Conservation (phyloP, 2,329 filamentous ascomycete genomes). For the Phaeoacremonium minimum region DNA sequence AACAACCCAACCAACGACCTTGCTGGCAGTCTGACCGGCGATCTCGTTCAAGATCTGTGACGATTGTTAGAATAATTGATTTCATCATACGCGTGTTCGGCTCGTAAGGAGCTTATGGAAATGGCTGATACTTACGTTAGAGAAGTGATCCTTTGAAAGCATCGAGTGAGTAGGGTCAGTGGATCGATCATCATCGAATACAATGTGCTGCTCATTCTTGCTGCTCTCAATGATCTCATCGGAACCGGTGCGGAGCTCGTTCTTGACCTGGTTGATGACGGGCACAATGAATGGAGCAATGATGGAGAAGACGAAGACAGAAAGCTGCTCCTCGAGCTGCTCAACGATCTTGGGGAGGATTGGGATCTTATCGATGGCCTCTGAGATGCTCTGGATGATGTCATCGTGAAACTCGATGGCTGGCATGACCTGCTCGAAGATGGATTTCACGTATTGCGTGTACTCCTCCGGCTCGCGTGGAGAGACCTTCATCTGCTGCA, state of each 20-base stretch:
- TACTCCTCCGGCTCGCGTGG: constrained; percentile 82
- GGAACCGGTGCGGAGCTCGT: constrained; percentile 80
- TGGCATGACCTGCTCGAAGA: constrained; percentile 79
- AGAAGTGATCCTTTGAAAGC: constrained; percentile 94
- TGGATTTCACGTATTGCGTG: constrained; percentile 68
- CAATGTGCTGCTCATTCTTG: constrained; percentile 76
- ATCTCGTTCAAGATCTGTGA: constrained; percentile 73
- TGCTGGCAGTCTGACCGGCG: constrained; percentile 76
- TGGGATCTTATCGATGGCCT: constrained; percentile 80
- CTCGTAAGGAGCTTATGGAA: too few species aligned
- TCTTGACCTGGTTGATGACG: constrained; percentile 81
- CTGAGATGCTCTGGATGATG: constrained; percentile 72
- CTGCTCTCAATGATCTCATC: constrained; percentile 84
- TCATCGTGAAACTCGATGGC: constrained; percentile 90
- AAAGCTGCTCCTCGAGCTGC: constrained; percentile 82
- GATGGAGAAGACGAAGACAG: constrained; percentile 85
- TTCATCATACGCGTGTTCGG: too few species aligned
- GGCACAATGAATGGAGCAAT: constrained; percentile 85
- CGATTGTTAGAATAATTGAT: not conserved
- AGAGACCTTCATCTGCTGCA: constrained; percentile 69
- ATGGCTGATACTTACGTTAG: constrained; percentile 59
- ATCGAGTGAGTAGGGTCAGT: constrained; percentile 90
- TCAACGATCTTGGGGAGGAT: constrained; percentile 81
- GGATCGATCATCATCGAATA: constrained; percentile 74
- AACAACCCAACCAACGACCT: constrained; percentile 78